phyloP scores from a whole-genome alignment of 176 grass and related monocot species.

The Cenchrus americanus region DNA sequence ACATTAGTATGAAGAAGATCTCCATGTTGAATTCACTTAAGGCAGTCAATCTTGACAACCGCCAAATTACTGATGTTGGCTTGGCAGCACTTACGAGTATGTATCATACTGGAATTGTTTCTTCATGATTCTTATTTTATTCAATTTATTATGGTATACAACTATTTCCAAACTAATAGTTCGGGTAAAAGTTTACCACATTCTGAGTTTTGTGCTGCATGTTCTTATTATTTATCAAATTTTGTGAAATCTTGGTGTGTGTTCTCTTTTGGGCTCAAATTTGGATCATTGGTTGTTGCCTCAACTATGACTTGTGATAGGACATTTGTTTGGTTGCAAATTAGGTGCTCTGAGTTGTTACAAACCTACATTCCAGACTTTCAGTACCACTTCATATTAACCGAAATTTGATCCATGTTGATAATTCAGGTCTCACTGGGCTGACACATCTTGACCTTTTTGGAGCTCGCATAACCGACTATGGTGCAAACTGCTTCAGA shows the following conservation, averaged over 20 bases:
- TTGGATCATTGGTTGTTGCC: slow-evolving; percentile 3
- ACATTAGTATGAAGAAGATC: slow-evolving; percentile 79
- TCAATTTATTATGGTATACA: background rate
- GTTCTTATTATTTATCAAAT: slow-evolving; percentile 2
- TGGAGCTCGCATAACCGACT: slow-evolving; percentile 84
- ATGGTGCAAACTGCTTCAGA: slow-evolving; percentile 80
- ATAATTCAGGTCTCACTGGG: slow-evolving; percentile 80
- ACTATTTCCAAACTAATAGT: background rate
- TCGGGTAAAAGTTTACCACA: background rate
- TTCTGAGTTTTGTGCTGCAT: slow-evolving; percentile 6
- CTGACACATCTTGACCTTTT: slow-evolving; percentile 96
- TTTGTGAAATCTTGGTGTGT: background rate
- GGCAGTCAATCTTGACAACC: slow-evolving; percentile 88
- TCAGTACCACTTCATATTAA: background rate
- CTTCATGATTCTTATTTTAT: slow-evolving; percentile 14
- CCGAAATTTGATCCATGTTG: slow-evolving; percentile 16
- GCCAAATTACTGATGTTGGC: slow-evolving; percentile 88
- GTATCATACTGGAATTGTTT: slow-evolving; percentile 3
- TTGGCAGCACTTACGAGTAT: slow-evolving; percentile 78
- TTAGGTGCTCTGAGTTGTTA: background rate
- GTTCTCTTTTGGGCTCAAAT: background rate
- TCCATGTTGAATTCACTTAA: slow-evolving; percentile 66
- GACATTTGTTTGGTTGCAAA: background rate
- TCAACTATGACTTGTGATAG: background rate
- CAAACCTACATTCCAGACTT: background rate